These are phyloP conservation scores for Cyberlindnera misumaiensis DNA, from an alignment of 805 yeast species.

Conservation along the genomic window DNA sequence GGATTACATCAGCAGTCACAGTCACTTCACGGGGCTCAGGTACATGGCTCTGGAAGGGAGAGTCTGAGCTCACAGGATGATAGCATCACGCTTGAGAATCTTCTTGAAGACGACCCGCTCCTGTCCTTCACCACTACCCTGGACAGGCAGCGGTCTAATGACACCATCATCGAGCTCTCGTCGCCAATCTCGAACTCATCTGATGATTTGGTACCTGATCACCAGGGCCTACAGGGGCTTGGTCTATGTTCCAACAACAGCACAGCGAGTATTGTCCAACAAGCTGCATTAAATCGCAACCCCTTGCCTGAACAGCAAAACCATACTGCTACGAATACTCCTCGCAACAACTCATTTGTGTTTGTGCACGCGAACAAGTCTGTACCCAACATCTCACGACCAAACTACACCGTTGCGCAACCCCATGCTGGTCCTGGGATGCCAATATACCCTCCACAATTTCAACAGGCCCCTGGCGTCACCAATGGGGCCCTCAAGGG, in stretches of 20 bases:
- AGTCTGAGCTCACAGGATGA: constrained; percentile 2
- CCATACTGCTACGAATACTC: not conserved
- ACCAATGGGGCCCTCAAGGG: not conserved
- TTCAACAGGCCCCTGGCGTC: not conserved
- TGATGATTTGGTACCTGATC: not conserved
- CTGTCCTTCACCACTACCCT: constrained; percentile 20
- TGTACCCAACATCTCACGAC: constrained; percentile 1
- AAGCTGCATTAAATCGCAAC: constrained; percentile 1
- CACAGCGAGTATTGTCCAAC: constrained; percentile 3
- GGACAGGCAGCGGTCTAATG: constrained; percentile 24
- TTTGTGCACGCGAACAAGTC: not conserved
- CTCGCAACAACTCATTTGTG: not conserved
- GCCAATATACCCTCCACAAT: not conserved
- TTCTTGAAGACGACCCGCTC: constrained; percentile 24
- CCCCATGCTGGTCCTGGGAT: constrained; percentile 2
- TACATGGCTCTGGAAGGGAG: constrained; percentile 8
- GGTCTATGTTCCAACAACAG: constrained; percentile 1
- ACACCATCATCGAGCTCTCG: constrained; percentile 21
- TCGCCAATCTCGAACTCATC: constrained; percentile 7
- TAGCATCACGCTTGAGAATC: constrained; percentile 18
- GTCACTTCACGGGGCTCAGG: constrained; percentile 1
- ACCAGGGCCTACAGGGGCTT: not conserved
- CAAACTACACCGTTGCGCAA: not conserved
- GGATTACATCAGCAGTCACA: constrained; percentile 14
- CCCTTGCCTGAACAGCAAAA: not conserved